Percentiles rank a stretch among this genome's conserved stretches.
Evolutionary conservation across 75 land plant genomes (phyloP).

Genomic region (Cupressus sempervirens): DNA sequence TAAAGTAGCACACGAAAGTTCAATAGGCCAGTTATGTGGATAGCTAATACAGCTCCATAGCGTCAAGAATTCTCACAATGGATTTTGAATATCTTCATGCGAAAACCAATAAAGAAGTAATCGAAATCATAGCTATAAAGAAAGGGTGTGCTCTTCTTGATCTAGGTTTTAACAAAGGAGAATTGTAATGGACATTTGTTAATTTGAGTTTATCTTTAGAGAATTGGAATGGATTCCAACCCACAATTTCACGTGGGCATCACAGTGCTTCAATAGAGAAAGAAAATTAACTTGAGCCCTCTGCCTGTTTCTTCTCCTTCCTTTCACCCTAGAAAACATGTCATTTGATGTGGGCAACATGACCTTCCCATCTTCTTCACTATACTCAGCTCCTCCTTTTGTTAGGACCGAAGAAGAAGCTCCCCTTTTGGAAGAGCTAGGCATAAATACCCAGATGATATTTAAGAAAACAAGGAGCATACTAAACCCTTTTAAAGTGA

Average conservation of each 20-base stretch:
- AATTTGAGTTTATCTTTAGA: neutral
- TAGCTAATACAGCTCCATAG: neutral
- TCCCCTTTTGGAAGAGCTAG: slow-evolving; percentile 89
- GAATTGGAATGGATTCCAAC: neutral
- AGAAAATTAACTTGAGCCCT: slow-evolving; percentile 23
- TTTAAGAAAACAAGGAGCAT: slow-evolving; percentile 61
- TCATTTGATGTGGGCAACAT: slow-evolving; percentile 56
- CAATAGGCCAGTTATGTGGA: neutral
- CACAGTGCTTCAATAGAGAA: slow-evolving; percentile 36
- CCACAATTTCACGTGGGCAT: slow-evolving; percentile 14
- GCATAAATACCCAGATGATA: slow-evolving; percentile 82
- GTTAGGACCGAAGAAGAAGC: slow-evolving; percentile 75
- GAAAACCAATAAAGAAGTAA: no score
- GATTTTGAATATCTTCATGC: neutral
- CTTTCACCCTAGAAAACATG: slow-evolving; percentile 36
- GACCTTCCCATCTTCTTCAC: slow-evolving; percentile 25
- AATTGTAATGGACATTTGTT: neutral
- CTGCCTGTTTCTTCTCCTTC: slow-evolving; percentile 32
- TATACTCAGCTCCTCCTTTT: neutral
- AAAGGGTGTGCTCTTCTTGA: neutral
- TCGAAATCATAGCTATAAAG: neutral
- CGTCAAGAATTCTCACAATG: neutral
- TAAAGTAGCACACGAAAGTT: no score
- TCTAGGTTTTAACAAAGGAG: neutral
- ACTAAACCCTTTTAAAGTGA: slow-evolving; percentile 59